Conservation (phyloP, 176 grass and related monocot genomes). For the Rhynchospora breviuscula region DNA sequence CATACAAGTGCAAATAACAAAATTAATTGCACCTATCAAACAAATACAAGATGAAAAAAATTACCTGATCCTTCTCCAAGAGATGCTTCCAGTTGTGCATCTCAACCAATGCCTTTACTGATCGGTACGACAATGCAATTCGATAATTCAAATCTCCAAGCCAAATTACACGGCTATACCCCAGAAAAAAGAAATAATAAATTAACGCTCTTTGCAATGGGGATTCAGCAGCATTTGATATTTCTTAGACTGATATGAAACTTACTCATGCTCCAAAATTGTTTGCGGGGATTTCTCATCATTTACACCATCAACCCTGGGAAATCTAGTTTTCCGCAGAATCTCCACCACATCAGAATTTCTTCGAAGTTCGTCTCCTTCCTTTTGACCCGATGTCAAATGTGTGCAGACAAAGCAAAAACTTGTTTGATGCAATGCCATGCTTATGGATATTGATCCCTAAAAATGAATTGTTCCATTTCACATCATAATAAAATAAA, state of each 20-base stretch:
- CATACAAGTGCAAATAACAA: background rate
- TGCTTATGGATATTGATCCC: constrained; percentile 98
- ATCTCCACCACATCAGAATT: constrained; percentile 89
- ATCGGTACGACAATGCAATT: constrained; percentile 83
- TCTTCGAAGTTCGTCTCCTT: constrained; percentile 76
- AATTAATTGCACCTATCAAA: background rate
- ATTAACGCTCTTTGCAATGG: too few species aligned
- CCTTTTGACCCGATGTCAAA: constrained; percentile 90
- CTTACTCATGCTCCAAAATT: constrained; percentile 88
- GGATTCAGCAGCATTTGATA: background rate
- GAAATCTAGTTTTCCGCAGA: constrained; percentile 87
- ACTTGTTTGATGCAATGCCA: constrained; percentile 88
- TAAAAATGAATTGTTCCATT: constrained; percentile 21
- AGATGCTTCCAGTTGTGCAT: constrained; percentile 90
- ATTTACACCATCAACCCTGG: constrained; percentile 47
- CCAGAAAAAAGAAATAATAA: background rate
- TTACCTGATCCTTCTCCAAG: constrained; percentile 86
- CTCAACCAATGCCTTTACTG: constrained; percentile 88
- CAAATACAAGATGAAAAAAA: background rate
- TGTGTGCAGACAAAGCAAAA: constrained; percentile 97
- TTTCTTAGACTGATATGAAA: background rate
- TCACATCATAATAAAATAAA: background rate
- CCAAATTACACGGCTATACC: constrained; percentile 84
- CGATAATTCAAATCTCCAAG: constrained; percentile 98
- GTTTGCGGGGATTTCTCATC: constrained; percentile 66